Base-by-base conservation (phyloP, 768 basidiomycete species). In the Suillus discolor region DNA sequence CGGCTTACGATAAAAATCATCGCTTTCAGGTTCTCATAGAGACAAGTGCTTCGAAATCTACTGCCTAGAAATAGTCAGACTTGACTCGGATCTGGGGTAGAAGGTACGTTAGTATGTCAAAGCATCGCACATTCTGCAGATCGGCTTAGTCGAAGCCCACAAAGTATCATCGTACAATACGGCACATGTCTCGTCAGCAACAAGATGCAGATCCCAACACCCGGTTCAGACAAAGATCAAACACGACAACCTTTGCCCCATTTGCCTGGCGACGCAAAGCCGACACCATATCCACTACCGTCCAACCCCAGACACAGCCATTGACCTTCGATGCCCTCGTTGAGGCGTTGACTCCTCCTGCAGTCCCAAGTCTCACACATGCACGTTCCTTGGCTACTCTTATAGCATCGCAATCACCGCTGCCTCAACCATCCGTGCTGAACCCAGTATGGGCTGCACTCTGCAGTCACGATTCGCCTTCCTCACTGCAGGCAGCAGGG, bases 361-460 rank as follows among this genome's bases (percentile, higher is more conserved):
- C 82, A 7, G 90, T 91, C 9, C 92, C 92, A 5, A 91, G 89
- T 67, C 77, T 91, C 6, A 68, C 75, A 15, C 83, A 89, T 71
- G 90, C 91, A 9, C 85, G 89, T 16, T 72, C 83, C 39, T 80
- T 93, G n/a, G 85, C 87, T 0, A 76, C 72, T 25, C 68, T 79
- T 11, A 80, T 92, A 57, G 72, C 82, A 8, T 81, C 78, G 4
- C 78, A 81, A 18, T 86, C 88, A 1, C 85, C 90, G 0, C 77
- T 86, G 39, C 89, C 90, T 31, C 82, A 79, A 44, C 77, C 82
- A 31, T 78, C 84, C 31, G 66, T 73, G n/a, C 77, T 93, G 16
- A 84, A 82, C 62, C 87, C 89, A 16, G 82, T 93, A 62, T 79
- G 92, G 3, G 80, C 81, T 8, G 80, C 84, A 1, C 79, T 93